Percentiles rank a stretch among this genome's conserved stretches.
These are phyloP conservation scores for Leersia perrieri DNA, from an alignment of 176 grass and related monocot species.

Conservation along the genomic window DNA sequence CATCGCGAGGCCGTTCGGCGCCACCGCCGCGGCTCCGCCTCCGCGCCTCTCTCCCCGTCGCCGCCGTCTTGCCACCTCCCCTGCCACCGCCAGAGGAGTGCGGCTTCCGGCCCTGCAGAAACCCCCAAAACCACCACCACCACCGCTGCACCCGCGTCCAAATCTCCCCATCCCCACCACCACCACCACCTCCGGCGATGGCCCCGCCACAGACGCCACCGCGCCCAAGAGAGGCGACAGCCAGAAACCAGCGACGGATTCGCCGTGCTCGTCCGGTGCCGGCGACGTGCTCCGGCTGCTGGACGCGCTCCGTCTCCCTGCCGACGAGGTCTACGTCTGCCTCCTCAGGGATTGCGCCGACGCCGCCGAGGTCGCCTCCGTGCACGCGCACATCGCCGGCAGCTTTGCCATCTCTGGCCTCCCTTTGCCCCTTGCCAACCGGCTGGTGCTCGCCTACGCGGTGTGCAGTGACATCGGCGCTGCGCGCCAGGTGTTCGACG, in stretches of 20 bases:
- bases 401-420: neutral
- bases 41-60: neutral
- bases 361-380: slow-evolving; percentile 39
- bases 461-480: slow-evolving; percentile 16
- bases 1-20: slow-evolving; percentile 2
- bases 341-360: slow-evolving; percentile 66
- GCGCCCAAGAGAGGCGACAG: neutral
- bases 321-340: slow-evolving; percentile 73
- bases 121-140: slow-evolving; percentile 20
- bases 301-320: slow-evolving; percentile 49
- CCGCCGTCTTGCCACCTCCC: neutral
- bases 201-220: neutral
- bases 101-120: slow-evolving; percentile 6
- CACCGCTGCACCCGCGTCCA: slow-evolving; percentile 34
- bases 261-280: slow-evolving; percentile 5
- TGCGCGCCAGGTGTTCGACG: slow-evolving; percentile 56
- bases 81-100: neutral
- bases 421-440: slow-evolving; percentile 45
- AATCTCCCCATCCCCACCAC: slow-evolving; percentile 33
- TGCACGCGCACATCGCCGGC: slow-evolving; percentile 46
- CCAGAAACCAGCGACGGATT: neutral
- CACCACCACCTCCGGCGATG: neutral
- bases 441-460: slow-evolving; percentile 52
- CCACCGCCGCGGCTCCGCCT: neutral
- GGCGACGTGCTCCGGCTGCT: slow-evolving; percentile 67